A percentile compares a stretch with the other conserved stretches of the same genome.
phyloP scores from a whole-genome alignment of 2,329 filamentous ascomycete species.

The Apiospora rasikravindrae region DNA sequence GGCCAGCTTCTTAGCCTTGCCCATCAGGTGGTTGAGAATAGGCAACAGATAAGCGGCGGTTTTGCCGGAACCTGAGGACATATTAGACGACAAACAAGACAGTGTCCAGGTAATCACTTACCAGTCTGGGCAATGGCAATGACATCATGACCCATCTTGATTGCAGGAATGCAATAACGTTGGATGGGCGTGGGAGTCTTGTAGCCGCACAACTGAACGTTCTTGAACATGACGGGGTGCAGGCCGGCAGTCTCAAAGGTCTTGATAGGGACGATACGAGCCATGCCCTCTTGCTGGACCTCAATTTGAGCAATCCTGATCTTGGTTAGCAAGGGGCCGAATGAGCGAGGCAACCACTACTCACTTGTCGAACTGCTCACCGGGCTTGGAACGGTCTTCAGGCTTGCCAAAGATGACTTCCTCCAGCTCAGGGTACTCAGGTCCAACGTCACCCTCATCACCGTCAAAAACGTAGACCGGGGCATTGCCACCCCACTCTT shows the following conservation, averaged over 20 bases:
- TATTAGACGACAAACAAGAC: not conserved
- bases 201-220: conserved; percentile 77
- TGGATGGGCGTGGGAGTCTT: conserved; percentile 83
- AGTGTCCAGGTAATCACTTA: conserved; percentile 49
- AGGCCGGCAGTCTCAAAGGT: conserved; percentile 78
- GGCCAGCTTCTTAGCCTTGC: conserved; percentile 87
- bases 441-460: conserved; percentile 85
- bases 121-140: conserved; percentile 93
- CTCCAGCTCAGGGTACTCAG: conserved; percentile 73
- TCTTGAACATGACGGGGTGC: conserved; percentile 82
- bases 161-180: conserved; percentile 80
- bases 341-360: conserved; percentile 32
- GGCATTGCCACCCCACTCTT: conserved; percentile 60
- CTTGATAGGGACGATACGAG: conserved; percentile 56
- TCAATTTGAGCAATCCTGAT: conserved; percentile 59
- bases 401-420: conserved; percentile 72
- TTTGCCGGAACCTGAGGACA: conserved; percentile 82
- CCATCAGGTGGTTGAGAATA: conserved; percentile 89
- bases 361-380: conserved; percentile 69
- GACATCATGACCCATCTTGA: conserved; percentile 78
- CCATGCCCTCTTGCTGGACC: conserved; percentile 61
- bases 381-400: conserved; percentile 53
- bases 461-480: conserved; percentile 82
- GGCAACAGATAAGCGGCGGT: conserved; percentile 92
- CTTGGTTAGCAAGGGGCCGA: conserved; percentile 19